Base-by-base conservation (phyloP, 768 basidiomycete species). In the Leccinum uliginosum region DNA sequence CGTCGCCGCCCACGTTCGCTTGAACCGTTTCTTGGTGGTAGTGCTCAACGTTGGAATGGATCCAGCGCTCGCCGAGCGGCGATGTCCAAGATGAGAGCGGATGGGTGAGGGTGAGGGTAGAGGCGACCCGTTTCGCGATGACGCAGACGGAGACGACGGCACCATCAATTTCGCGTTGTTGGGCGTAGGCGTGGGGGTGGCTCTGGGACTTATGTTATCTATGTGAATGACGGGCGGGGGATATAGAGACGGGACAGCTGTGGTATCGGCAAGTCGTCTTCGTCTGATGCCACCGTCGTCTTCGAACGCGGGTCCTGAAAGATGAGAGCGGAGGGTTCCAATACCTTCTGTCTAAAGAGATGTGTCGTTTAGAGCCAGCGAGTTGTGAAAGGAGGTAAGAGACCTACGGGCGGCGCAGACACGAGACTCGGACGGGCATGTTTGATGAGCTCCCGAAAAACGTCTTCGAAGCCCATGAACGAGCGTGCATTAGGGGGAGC, bases 281-380 rank as follows among this genome's bases (percentile, higher is more conserved):
- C 59, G 17, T 67, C 84, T 87, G 10, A 91, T 73, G 4, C 86
- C 83, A n/a, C 83, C 91, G 63, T 91, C 92, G 64, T 93, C 92
- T 67, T 87, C 80, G 60, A 82, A 83, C 23, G 76, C 80, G 3
- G 82, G 82, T 6, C 77, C 78, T 4, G 59, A 67, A 19, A 82
- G 75, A 66, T 83, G 74, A 3, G 85, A 87, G 27, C 87, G 86
- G 24, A 91, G 74, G 3, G 93, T 94, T 51, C 92, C 92, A 26
- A 93, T 84, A 26, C 91, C 89, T 72, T 90, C 85, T 9, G 90
- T 93, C 91, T 93, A 50, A 2, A 35, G 32, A 4, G 23, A 53
- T 24, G 48, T 49, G 24, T 29, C 15, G 2, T 23, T 57, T 6
- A 51, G 19, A 34, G 10, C 11, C 2, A 27, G 7, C 11, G 46